Percentiles rank a stretch among this genome's conserved stretches.
phyloP scores from a whole-genome alignment of 83 land plant species.

The Larix sibirica region DNA sequence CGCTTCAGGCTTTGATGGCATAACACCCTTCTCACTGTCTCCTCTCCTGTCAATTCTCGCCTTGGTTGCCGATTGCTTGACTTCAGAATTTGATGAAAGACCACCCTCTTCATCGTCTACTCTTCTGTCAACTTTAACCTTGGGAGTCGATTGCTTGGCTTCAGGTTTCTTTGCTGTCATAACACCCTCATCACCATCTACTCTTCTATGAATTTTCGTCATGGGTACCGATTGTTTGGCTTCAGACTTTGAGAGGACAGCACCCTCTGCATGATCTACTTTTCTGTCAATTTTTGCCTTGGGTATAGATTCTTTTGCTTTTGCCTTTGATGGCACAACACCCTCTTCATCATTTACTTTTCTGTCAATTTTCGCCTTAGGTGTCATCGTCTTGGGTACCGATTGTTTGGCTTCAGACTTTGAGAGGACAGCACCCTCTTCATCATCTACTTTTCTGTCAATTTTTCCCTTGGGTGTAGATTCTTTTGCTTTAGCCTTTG shows the following conservation, averaged over 20 bases:
- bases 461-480: neutral
- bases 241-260: neutral
- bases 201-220: neutral
- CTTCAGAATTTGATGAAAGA: neutral
- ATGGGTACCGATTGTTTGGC: no score
- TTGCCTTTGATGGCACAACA: neutral
- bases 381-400: neutral
- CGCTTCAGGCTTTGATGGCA: neutral
- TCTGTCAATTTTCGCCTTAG: neutral
- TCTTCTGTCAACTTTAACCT: neutral
- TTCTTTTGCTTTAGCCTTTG: slow-evolving; percentile 5
- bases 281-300: neutral
- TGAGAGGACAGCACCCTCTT: neutral
- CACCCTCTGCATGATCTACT: neutral
- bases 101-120: neutral
- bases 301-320: neutral
- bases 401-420: neutral
- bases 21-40: neutral
- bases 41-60: neutral
- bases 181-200: neutral
- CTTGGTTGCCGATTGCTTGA: neutral
- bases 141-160: neutral
- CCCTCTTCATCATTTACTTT: neutral
- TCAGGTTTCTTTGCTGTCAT: neutral
- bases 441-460: neutral